A percentile compares a stretch with the other conserved stretches of the same genome.
Evolutionary conservation across 202 grass and related monocot genomes (phyloP).

Genomic region (Sporobolus alterniflorus): DNA sequence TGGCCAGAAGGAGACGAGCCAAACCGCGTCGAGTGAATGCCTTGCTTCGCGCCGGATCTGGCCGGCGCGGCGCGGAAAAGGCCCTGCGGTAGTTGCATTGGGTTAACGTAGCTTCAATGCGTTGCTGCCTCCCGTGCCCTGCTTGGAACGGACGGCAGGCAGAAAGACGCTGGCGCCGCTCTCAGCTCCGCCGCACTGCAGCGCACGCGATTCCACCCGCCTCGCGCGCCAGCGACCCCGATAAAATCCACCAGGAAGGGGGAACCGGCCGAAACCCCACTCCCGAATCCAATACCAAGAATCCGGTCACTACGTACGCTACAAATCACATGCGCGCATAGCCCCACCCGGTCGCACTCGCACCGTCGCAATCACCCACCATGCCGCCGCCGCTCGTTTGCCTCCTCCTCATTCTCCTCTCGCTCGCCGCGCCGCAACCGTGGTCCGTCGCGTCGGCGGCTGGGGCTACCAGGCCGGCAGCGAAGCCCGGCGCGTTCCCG

Average conservation of each 20-base stretch:
- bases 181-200: background rate
- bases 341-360: background rate
- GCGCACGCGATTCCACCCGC: background rate
- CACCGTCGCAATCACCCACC: conserved; percentile 37
- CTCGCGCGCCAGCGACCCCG: conserved; percentile 17
- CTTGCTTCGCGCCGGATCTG: background rate
- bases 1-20: background rate
- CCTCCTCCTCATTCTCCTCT: conserved; percentile 13
- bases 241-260: conserved; percentile 31
- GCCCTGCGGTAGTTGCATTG: conserved; percentile 18
- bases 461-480: background rate
- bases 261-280: conserved; percentile 34
- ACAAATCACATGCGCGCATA: conserved; percentile 34
- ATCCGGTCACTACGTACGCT: background rate
- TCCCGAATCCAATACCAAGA: conserved; percentile 32
- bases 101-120: conserved; percentile 47
- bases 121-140: conserved; percentile 33
- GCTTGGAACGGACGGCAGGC: conserved; percentile 27
- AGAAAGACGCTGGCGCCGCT: too few species aligned
- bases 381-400: conserved; percentile 26
- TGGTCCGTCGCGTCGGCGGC: background rate
- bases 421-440: conserved; percentile 15
- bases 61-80: background rate
- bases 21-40: background rate
- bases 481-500: conserved; percentile 50